Conservation (phyloP, 83 land plant species). For the Picea mariana region DNA sequence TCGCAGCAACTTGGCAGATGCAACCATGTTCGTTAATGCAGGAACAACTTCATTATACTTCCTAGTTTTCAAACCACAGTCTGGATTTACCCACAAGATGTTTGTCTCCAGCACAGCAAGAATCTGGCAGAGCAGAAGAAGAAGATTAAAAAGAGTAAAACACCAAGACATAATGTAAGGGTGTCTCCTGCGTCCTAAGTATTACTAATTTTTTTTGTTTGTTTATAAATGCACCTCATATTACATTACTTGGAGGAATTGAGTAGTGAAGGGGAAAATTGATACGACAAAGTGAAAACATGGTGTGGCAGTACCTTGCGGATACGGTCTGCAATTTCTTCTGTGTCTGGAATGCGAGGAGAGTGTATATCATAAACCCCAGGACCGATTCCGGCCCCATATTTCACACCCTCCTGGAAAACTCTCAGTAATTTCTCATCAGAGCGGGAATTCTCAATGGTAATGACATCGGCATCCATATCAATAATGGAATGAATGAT, state of each 20-base stretch:
- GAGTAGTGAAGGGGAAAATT: not conserved
- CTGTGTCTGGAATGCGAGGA: no score
- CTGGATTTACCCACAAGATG: conserved; percentile 51
- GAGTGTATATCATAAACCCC: no score
- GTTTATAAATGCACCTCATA: no score
- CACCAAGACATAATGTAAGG: not conserved
- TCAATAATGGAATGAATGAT: no score
- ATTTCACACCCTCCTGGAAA: conserved; percentile 40
- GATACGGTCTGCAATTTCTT: no score
- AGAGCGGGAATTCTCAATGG: conserved; percentile 50
- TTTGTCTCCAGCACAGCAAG: conserved; percentile 49
- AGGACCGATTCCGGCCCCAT: no score
- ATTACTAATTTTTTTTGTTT: not conserved
- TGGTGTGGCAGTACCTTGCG: no score
- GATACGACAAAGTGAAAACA: not conserved
- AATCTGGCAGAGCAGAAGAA: conserved; percentile 24
- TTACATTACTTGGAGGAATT: not conserved
- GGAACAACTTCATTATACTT: conserved; percentile 47
- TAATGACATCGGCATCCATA: conserved; percentile 32
- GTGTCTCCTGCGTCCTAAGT: not conserved
- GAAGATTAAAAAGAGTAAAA: not conserved
- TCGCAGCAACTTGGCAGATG: conserved; percentile 41
- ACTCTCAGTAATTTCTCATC: conserved; percentile 57
- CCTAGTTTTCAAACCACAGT: conserved; percentile 46
- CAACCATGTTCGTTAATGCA: conserved; percentile 45